A percentile compares a stretch with the other conserved stretches of the same genome.
Evolutionary conservation across 257 asterid genomes (phyloP).

Genomic region (Penstemon newberryi): DNA sequence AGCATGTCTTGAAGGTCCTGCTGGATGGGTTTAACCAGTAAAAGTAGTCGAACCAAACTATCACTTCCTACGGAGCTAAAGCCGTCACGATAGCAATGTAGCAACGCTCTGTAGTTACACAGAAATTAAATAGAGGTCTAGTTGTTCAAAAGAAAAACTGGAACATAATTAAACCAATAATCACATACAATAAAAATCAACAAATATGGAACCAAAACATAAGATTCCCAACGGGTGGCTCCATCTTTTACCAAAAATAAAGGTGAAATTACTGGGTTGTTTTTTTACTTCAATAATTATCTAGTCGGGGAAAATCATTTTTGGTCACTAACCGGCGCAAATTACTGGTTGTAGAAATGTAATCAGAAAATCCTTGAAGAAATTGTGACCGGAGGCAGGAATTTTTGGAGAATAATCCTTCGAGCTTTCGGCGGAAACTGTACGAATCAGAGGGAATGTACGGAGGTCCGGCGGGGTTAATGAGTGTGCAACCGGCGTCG

Average conservation of each 20-base stretch:
- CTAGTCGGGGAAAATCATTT: neutral
- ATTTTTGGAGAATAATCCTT: slow-evolving; percentile 48
- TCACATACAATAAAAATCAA: neutral
- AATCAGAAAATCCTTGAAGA: slow-evolving; percentile 57
- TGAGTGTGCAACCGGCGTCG: slow-evolving; percentile 73
- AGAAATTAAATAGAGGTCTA: slow-evolving; percentile 14
- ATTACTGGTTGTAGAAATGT: slow-evolving; percentile 47
- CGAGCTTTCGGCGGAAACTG: slow-evolving; percentile 59
- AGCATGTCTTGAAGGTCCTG: slow-evolving; percentile 61
- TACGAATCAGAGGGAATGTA: slow-evolving; percentile 66
- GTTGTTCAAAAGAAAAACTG: slow-evolving; percentile 9
- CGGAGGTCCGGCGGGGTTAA: slow-evolving; percentile 63
- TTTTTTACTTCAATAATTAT: neutral
- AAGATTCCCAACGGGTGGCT: slow-evolving; percentile 11
- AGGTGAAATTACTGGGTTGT: neutral
- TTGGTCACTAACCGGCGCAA: slow-evolving; percentile 54
- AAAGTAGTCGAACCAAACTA: slow-evolving; percentile 58
- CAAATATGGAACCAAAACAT: neutral
- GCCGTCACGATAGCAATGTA: slow-evolving; percentile 67
- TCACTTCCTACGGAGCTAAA: slow-evolving; percentile 51
- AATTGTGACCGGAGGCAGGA: slow-evolving; percentile 55
- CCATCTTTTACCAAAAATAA: neutral
- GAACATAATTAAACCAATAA: slow-evolving; percentile 2
- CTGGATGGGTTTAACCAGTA: slow-evolving; percentile 69
- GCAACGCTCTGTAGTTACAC: slow-evolving; percentile 49